Evolutionary conservation across 768 basidiomycete species (phyloP), one percentile per base, ranked within the genome.

Genomic region (Podaxis sp.): DNA sequence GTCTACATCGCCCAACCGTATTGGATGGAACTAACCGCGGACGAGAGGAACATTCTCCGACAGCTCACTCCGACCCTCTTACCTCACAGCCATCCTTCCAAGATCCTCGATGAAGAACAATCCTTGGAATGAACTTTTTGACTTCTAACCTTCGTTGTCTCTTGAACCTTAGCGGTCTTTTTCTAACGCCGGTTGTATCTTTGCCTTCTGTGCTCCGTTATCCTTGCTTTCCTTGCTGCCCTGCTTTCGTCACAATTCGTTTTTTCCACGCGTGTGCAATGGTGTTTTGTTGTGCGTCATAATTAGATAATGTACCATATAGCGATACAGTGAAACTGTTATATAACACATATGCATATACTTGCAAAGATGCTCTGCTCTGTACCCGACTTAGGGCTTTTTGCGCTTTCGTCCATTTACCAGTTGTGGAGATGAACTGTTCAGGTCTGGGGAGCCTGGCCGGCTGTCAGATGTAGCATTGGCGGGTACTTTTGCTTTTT

Each of bases 321-420:
- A 57, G 49, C 26, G 58, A 60, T 63, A 63, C 59, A 58, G 39
- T 52, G 40, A 19, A 52, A 42, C 46, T 19, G 49, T 53, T 59
- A 59, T 55, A 59, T 64, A 55, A 64, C 49, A 51, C 26, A 51
- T 60, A 52, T 59, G 48, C 57, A 53, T 55, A 51, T 40, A 36
- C 44, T 15, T 24, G 61, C 30, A 26, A 38, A 22, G 40, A 48
- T 49, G 55, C 33, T 40, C 38, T 58, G 48, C 49, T 63, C 55
- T 73, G 69, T 78, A 57, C 71, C 30, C 51, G 19, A 61, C 73
- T 17, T 77, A 63, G 7, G 77, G 76, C 68, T 83, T 85, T 75
- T 85, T 87, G 64, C 86, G 78, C 70, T 87, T 87, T 72, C 79
- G 83, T 28, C 83, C 81, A 60, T 78, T 79, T 39, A 72, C 69